Conservation (phyloP, 2,329 filamentous ascomycete genomes). For the Coniochaeta pulveracea region DNA sequence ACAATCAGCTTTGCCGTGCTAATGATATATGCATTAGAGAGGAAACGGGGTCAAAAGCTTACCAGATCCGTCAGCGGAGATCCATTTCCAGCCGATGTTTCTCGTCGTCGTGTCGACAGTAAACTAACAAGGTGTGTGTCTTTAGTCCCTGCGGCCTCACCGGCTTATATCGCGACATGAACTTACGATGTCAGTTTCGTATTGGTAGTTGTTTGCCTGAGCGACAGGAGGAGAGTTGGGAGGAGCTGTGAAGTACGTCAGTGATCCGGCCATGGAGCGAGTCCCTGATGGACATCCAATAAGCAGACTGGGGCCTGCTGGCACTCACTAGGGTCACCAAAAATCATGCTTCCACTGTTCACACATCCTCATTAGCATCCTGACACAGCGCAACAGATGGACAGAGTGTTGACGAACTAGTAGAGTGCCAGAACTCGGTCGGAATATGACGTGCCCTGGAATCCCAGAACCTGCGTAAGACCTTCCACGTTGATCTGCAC, state of each 20-base stretch:
- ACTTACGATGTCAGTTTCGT: conserved; percentile 6
- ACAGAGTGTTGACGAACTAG: too few species aligned
- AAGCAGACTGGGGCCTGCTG: too few species aligned
- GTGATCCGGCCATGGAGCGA: too few species aligned
- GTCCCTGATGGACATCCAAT: too few species aligned
- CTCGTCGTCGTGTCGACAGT: conserved; percentile 5
- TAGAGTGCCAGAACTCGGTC: too few species aligned
- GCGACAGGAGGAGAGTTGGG: conserved; percentile 3
- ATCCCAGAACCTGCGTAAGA: too few species aligned
- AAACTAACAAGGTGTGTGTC: too few species aligned
- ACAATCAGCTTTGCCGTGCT: neutral
- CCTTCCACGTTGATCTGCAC: conserved; percentile 4
- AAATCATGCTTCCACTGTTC: neutral
- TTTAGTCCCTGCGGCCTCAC: too few species aligned
- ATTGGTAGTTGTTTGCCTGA: conserved; percentile 1
- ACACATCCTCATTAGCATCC: neutral
- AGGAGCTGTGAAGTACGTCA: conserved; percentile 1
- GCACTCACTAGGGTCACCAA: neutral
- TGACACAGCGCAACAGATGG: too few species aligned
- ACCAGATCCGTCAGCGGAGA: conserved; percentile 6
- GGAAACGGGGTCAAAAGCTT: conserved; percentile 3
- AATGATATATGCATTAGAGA: neutral
- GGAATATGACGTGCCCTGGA: too few species aligned
- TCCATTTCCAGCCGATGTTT: conserved; percentile 7
- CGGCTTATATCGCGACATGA: too few species aligned